phyloP scores from a whole-genome alignment of 2,329 filamentous ascomycete genomes.

The Trichothecium roseum region DNA sequence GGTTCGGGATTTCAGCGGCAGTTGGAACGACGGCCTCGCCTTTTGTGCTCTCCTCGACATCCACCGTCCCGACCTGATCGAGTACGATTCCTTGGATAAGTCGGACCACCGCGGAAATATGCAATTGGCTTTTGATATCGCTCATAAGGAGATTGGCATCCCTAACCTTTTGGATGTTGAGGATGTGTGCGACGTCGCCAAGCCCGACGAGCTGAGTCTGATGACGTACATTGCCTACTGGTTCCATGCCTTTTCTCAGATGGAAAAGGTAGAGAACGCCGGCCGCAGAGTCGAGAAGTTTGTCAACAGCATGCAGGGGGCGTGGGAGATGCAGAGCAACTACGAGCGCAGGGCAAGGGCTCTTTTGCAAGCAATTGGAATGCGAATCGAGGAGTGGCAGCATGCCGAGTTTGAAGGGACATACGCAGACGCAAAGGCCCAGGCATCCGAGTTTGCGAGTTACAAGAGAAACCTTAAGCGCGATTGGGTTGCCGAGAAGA shows the following conservation, averaged over 20 bases:
- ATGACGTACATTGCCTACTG: conserved; percentile 99
- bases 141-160: conserved; percentile 91
- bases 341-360: conserved; percentile 87
- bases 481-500: conserved; percentile 96
- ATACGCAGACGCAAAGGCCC: conserved; percentile 83
- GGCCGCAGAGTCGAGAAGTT: conserved; percentile 96
- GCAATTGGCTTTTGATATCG: conserved; percentile 95
- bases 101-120: conserved; percentile 91
- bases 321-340: conserved; percentile 98
- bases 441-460: conserved; percentile 69
- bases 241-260: conserved; percentile 99
- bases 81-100: conserved; percentile 93
- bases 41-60: conserved; percentile 97
- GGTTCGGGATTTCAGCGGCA: conserved; percentile 85
- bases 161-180: conserved; percentile 93
- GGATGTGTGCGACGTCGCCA: conserved; percentile 92
- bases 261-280: conserved; percentile 97
- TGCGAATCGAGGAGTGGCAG: conserved; percentile 68
- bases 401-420: conserved; percentile 79
- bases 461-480: conserved; percentile 90
- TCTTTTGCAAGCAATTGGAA: conserved; percentile 62
- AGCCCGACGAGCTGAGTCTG: conserved; percentile 88
- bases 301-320: conserved; percentile 95
- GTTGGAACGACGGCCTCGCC: conserved; percentile 95
- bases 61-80: conserved; percentile 91